Base-by-base conservation (phyloP, 768 basidiomycete species). In the Trametes punicea region DNA sequence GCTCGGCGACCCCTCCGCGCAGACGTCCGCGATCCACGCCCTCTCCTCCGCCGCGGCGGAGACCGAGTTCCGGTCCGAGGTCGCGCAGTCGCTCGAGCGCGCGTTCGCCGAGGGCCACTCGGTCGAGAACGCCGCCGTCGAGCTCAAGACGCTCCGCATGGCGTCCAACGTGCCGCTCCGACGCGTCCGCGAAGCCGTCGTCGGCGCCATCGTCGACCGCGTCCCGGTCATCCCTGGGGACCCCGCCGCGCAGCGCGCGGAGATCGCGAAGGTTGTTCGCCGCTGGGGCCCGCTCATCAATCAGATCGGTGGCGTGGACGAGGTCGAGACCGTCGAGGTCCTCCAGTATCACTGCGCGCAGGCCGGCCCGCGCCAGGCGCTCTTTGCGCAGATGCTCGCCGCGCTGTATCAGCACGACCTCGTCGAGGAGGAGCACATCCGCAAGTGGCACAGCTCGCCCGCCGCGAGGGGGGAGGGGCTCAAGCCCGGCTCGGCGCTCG, bases 91-190 rank as follows among this genome's bases (percentile, higher is more conserved):
- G 18, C 81, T 99, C 46, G 90, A 92, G 52, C 87, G 96, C 57
- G 95, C 95, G 23, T 95, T 96, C 70, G 79, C 85, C 8, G 96
- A 99, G 71, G 87, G 81, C 2, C 94, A 97, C 73, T 87, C 86
- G 10, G 86, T 96, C 42, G 93, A 96, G 63, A 93, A 97, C 69
- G 93, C 94, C 1, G 80, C 90, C 0, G 88, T 98, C 59, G 96
- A 98, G 69, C 80, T 98, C 57, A 93, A 96, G 74, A 97, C 96
- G 40, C 81, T 99, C 41, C 89, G 95, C 46, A 96, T 98, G 92
- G 93, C 93, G 31, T 90, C 88, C 65, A 98, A 98, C 65, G 96
- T 98, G 25, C 82, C 90, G 10, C 78, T 97, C 18, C 81, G 80
- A n/a, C 78, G 84, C 47, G 94, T 97, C 15, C 80, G 90, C 48